Percentiles rank a stretch among this genome's conserved stretches.
Conservation (phyloP, 345 rosid species). For the Gossypium australe region DNA sequence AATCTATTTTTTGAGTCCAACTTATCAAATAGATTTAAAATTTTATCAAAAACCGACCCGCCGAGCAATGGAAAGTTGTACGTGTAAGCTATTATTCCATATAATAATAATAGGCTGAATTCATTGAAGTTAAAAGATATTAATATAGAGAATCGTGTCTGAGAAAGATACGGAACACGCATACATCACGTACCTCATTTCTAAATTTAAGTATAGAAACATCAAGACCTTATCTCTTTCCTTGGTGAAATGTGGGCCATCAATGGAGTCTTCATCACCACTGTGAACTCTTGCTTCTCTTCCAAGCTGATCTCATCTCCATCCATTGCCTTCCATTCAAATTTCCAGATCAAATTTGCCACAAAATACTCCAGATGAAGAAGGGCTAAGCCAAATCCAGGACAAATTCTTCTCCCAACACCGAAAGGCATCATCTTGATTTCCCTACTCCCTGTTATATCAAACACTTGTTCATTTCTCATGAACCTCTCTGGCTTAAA, state of each 20-base stretch:
- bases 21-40: no score
- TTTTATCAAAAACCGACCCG: no score
- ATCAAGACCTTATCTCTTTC: background rate
- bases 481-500: constrained; percentile 39
- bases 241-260: background rate
- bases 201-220: no score
- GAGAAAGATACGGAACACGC: no score
- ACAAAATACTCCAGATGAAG: constrained; percentile 38
- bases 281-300: constrained; percentile 30
- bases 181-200: no score
- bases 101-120: no score
- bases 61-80: no score
- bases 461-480: constrained; percentile 13
- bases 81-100: no score
- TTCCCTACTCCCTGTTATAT: constrained; percentile 34
- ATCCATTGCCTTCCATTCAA: constrained; percentile 32
- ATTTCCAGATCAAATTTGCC: constrained; percentile 31
- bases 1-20: no score
- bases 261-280: constrained; percentile 14
- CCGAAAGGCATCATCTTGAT: constrained; percentile 50
- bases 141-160: no score
- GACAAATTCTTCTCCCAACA: constrained; percentile 39
- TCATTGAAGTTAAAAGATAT: no score
- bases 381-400: constrained; percentile 27
- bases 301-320: constrained; percentile 22